A percentile compares a stretch with the other conserved stretches of the same genome.
phyloP scores from a whole-genome alignment of 192 early-diverging fungal species.

The Coemansia sp. region DNA sequence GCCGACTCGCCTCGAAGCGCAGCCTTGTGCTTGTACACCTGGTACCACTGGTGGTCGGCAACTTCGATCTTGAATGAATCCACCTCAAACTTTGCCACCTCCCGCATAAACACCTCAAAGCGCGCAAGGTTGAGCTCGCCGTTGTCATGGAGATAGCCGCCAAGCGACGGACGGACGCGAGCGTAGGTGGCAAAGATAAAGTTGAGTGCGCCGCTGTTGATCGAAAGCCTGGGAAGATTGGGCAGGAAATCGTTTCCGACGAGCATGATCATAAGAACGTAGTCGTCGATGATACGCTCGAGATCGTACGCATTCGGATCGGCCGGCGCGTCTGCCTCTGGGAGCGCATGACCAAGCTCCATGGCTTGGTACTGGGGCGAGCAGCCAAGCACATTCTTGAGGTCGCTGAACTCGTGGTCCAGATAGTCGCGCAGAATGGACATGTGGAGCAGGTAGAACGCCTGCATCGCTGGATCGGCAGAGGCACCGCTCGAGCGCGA shows the following conservation, averaged over 20 bases:
- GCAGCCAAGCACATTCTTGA: constrained; percentile 43
- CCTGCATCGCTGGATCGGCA: constrained; percentile 44
- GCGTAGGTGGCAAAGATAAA: constrained; percentile 70
- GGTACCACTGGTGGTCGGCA: constrained; percentile 53
- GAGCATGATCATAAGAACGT: constrained; percentile 89
- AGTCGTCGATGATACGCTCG: constrained; percentile 96
- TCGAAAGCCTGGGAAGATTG: constrained; percentile 90
- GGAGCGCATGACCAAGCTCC: constrained; percentile 22
- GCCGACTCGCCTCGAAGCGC: constrained; percentile 36
- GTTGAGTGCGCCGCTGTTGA: constrained; percentile 84
- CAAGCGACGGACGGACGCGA: constrained; percentile 62
- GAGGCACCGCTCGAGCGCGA: constrained; percentile 26
- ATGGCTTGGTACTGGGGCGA: constrained; percentile 54
- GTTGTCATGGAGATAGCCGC: constrained; percentile 87
- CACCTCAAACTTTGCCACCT: constrained; percentile 51
- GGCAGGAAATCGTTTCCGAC: constrained; percentile 99
- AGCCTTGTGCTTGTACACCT: constrained; percentile 53
- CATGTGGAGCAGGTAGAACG: constrained; percentile 81
- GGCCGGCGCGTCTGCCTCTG: background rate
- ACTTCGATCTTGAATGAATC: constrained; percentile 53
- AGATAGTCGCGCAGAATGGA: constrained; percentile 90
- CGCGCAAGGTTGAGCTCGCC: constrained; percentile 66
- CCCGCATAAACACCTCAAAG: constrained; percentile 64
- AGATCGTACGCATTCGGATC: constrained; percentile 65
- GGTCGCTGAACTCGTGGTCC: constrained; percentile 73